phyloP scores from a whole-genome alignment of 1,284 basidiomycete species.

The Pyrrhoderma lamaoense region DNA sequence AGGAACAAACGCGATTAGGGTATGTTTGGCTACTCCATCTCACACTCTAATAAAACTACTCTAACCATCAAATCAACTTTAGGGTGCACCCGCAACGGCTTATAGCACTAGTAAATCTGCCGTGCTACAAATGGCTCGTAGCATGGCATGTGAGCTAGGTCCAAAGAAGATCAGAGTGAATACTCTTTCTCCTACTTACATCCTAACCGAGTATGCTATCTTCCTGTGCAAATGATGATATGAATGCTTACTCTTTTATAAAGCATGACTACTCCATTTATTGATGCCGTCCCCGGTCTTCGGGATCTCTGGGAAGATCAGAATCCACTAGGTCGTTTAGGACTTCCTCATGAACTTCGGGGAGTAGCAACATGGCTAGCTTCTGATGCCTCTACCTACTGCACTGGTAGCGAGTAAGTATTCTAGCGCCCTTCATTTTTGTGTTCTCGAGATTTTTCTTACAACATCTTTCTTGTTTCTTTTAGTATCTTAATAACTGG shows the following conservation, averaged over 20 bases:
- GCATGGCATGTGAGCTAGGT: conserved; percentile 38
- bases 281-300: conserved; percentile 63
- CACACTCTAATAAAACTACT: too few relatives aligned
- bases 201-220: conserved; percentile 22
- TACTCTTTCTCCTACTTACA: conserved; percentile 26
- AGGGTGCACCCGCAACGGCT: conserved; percentile 9
- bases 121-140: conserved; percentile 37
- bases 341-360: conserved; percentile 67
- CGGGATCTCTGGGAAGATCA: conserved; percentile 61
- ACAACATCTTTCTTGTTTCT: conserved; percentile 23
- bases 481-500: conserved; percentile 63
- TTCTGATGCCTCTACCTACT: conserved; percentile 67
- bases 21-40: too few relatives aligned
- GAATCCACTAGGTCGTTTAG: conserved; percentile 72
- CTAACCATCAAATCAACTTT: conserved; percentile 31
- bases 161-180: conserved; percentile 31
- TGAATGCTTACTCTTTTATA: too few relatives aligned
- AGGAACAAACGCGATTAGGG: conserved; percentile 66
- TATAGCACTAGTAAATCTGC: conserved; percentile 37
- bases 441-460: too few relatives aligned
- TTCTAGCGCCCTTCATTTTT: too few relatives aligned
- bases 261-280: conserved; percentile 65
- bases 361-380: conserved; percentile 76
- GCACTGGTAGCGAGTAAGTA: conserved; percentile 68
- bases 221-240: neutral